Conservation (phyloP, 31 red algal species). For the Porphyra umbilicalis region DNA sequence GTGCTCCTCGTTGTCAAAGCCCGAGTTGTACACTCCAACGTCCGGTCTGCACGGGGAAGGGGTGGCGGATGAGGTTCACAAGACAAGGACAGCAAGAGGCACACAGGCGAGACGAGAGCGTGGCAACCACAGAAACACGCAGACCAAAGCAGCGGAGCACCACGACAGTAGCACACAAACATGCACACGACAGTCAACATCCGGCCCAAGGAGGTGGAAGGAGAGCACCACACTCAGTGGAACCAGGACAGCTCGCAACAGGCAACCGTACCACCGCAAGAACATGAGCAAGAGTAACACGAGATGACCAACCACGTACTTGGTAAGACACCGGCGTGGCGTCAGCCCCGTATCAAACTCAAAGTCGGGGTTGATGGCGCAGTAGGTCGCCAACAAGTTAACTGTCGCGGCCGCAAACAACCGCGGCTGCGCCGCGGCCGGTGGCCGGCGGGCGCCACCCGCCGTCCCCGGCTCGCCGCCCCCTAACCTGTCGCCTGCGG, state of each 20-base stretch:
- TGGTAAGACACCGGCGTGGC: slow-evolving; percentile 44
- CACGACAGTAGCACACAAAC: no score
- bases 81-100: no score
- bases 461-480: background rate
- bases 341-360: background rate
- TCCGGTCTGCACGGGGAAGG: slow-evolving; percentile 3
- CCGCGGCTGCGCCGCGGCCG: slow-evolving; percentile 10
- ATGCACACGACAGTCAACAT: no score
- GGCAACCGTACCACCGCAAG: no score
- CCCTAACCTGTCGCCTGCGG: background rate
- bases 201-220: no score
- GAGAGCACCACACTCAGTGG: no score
- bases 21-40: slow-evolving; percentile 26
- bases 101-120: background rate
- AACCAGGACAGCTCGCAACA: no score
- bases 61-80: no score
- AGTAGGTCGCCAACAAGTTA: slow-evolving; percentile 22
- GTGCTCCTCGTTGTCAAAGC: slow-evolving; percentile 57
- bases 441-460: background rate
- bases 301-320: background rate
- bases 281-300: background rate
- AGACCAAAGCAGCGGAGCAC: no score
- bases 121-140: background rate
- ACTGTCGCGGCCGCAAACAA: slow-evolving; percentile 11
- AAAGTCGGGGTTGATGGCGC: slow-evolving; percentile 21